Percentiles rank a stretch among this genome's conserved stretches.
Conservation (phyloP, 495 filamentous ascomycete genomes). For the Patellaria atrata region DNA sequence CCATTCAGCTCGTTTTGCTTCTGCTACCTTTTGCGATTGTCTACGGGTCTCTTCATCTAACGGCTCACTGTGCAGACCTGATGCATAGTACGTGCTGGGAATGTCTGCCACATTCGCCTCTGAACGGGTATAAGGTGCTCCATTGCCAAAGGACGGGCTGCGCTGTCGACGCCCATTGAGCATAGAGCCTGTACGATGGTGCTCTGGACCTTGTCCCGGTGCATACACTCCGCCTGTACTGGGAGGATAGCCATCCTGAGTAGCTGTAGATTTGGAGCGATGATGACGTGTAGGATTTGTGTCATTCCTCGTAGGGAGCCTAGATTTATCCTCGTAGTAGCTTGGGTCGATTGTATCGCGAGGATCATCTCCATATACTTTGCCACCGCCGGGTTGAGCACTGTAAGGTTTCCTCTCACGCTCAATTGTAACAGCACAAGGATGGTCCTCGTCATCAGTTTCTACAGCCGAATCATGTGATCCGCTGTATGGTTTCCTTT, state of each 20-base stretch:
- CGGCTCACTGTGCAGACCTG: constrained; percentile 12
- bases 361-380: constrained; percentile 35
- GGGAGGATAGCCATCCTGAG: constrained; percentile 9
- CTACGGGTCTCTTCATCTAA: constrained; percentile 15
- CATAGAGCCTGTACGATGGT: constrained; percentile 14
- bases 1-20: constrained; percentile 15
- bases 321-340: constrained; percentile 2
- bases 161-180: constrained; percentile 10
- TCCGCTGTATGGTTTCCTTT: constrained; percentile 34
- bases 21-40: constrained; percentile 14
- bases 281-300: constrained; percentile 4
- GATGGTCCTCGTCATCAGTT: constrained; percentile 31
- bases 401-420: constrained; percentile 49
- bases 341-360: no score
- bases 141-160: constrained; percentile 16
- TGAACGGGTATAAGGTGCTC: constrained; percentile 13
- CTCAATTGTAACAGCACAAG: constrained; percentile 38
- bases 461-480: constrained; percentile 27
- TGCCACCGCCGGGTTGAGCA: constrained; percentile 41
- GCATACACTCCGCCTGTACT: no score
- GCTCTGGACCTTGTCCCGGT: no score
- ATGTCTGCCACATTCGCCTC: constrained; percentile 12
- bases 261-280: constrained; percentile 15
- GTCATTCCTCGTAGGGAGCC: constrained; percentile 10
- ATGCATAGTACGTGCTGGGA: constrained; percentile 12